Percentiles rank a stretch among this genome's conserved stretches.
Evolutionary conservation across 495 filamentous ascomycete species (phyloP).

Genomic region (Xylaria acuta): DNA sequence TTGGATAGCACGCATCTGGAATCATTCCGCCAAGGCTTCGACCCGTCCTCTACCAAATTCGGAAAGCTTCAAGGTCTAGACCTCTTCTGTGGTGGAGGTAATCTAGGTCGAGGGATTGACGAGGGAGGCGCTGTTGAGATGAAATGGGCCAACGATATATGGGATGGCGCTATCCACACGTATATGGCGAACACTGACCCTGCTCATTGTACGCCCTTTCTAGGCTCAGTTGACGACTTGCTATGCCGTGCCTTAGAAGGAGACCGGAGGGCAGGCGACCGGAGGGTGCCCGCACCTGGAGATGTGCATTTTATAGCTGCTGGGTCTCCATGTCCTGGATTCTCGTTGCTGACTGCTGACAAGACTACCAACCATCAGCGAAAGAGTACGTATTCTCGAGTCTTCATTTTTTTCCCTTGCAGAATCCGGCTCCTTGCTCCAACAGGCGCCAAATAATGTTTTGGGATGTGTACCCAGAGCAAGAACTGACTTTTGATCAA

Average conservation of each 20-base stretch:
- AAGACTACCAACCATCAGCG: slow-evolving; percentile 53
- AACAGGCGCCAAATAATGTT: background rate
- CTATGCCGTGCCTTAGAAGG: slow-evolving; percentile 61
- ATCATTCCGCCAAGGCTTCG: slow-evolving; percentile 62
- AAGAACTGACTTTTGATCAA: slow-evolving; percentile 1
- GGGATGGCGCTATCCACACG: slow-evolving; percentile 66
- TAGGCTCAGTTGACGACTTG: slow-evolving; percentile 74
- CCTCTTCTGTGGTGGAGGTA: slow-evolving; percentile 77
- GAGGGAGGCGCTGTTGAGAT: slow-evolving; percentile 69
- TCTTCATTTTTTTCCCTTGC: background rate
- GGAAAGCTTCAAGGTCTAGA: slow-evolving; percentile 63
- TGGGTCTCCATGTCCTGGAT: slow-evolving; percentile 77
- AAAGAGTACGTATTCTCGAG: slow-evolving; percentile 43
- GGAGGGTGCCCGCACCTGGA: slow-evolving; percentile 61
- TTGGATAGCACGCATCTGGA: slow-evolving; percentile 37
- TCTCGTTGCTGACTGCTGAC: slow-evolving; percentile 63
- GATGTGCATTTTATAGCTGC: slow-evolving; percentile 73
- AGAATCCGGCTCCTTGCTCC: background rate
- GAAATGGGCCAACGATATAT: slow-evolving; percentile 69
- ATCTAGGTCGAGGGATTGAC: slow-evolving; percentile 75
- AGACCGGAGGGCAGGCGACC: too few species aligned
- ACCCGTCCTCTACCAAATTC: slow-evolving; percentile 40
- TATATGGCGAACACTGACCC: slow-evolving; percentile 65
- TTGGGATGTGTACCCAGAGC: background rate
- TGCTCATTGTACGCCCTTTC: slow-evolving; percentile 53